Base-by-base conservation (phyloP, 2,329 filamentous ascomycete genomes). In the Aspergillus ustus region DNA sequence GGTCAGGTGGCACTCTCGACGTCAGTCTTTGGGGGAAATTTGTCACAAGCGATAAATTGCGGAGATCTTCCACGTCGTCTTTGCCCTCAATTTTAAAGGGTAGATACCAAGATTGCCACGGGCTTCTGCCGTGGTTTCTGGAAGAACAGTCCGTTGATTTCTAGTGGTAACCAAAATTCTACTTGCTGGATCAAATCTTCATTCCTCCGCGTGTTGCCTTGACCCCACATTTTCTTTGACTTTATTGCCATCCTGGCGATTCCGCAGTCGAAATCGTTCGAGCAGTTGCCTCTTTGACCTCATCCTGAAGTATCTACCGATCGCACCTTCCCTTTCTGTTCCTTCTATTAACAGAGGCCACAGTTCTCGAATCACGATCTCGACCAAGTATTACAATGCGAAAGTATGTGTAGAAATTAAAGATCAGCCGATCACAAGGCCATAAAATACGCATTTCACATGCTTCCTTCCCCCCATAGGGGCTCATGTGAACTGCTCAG, bases 21-120 rank as follows among this genome's bases (percentile, higher is more conserved):
- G 34, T 17, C 34, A 40, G 34, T 2, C 9, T 40, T 40, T 15
- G 34, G 52, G 31, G 40, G 20, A 48, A 48, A 29, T 17, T 28
- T 17, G 52, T 55, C 52, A 55, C 40, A 40, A 55, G 52, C n/a
- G n/a, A n/a, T n/a, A n/a, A 31, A 53, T 44, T 22, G 19, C 51
- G 34, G 51, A 52, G 28, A 17, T 29, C 25, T 4, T 4, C 25
- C 25, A 25, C 11, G 15, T 20, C 34, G 13, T 22, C 31, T 40
- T 40, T 13, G 1, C 3, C 34, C 50, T 34, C 8, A 40, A 37
- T 31, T 20, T 20, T 37, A 40, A 15, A 40, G 29, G 28, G 11
- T 17, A 52, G 4, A 25, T 25, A 25, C 25, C 25, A 29, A 46
- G 52, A 25, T 20, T 31, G 40, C 43, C 53, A 29, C 51, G 31